Evolutionary conservation across 2,329 filamentous ascomycete genomes (phyloP).

Genomic region (Xylaria sp.): DNA sequence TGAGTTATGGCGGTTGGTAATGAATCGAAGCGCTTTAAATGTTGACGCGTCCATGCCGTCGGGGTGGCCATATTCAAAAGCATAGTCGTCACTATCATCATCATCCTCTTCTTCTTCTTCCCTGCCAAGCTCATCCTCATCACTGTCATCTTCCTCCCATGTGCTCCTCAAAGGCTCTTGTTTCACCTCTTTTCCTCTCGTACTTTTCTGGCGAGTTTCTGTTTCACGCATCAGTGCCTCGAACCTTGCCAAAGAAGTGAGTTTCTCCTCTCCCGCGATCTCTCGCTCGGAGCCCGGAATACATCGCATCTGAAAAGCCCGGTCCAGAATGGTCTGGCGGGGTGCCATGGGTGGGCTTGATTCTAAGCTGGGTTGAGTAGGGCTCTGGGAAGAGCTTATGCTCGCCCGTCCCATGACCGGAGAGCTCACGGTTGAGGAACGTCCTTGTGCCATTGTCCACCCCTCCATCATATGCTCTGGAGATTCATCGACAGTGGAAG

Average conservation of each 20-base stretch:
- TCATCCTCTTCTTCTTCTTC: slow-evolving; percentile 56
- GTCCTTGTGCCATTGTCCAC: slow-evolving; percentile 69
- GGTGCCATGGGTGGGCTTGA: slow-evolving; percentile 64
- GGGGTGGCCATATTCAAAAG: slow-evolving; percentile 49
- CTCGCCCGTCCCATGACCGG: slow-evolving; percentile 66
- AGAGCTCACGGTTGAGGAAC: slow-evolving; percentile 68
- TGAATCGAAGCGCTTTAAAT: slow-evolving; percentile 63
- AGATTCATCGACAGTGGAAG: slow-evolving; percentile 63
- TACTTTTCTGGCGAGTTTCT: slow-evolving; percentile 61
- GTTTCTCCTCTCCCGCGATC: slow-evolving; percentile 67
- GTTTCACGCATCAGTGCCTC: slow-evolving; percentile 73
- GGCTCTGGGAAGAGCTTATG: slow-evolving; percentile 61
- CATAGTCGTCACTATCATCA: slow-evolving; percentile 54
- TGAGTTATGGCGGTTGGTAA: slow-evolving; percentile 57
- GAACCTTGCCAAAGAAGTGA: slow-evolving; percentile 73
- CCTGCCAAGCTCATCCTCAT: slow-evolving; percentile 54
- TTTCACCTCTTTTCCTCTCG: slow-evolving; percentile 50
- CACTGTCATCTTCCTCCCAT: slow-evolving; percentile 63
- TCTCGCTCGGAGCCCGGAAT: slow-evolving; percentile 70
- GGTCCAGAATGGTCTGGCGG: slow-evolving; percentile 74
- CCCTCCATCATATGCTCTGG: slow-evolving; percentile 68
- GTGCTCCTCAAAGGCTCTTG: slow-evolving; percentile 59
- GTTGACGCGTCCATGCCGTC: slow-evolving; percentile 58
- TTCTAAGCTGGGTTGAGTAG: slow-evolving; percentile 52
- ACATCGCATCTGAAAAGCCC: slow-evolving; percentile 71